phyloP scores from a whole-genome alignment of 1,139 yeast species.

The Yamadazyma pseudoaaseri region DNA sequence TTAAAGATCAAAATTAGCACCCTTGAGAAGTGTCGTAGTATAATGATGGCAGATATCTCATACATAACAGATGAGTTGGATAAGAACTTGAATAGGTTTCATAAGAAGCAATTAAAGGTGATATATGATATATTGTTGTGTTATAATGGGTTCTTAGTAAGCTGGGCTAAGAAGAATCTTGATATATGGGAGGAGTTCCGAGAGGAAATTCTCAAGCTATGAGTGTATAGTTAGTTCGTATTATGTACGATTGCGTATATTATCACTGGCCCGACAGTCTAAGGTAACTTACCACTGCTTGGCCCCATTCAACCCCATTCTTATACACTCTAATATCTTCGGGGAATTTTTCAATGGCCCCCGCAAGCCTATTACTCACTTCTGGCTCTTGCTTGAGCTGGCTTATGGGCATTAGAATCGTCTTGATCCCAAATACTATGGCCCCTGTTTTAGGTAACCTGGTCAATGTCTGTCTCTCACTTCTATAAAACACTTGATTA shows the following conservation, averaged over 20 bases:
- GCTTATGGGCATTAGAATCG: constrained; percentile 63
- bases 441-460: constrained; percentile 56
- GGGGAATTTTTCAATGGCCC: constrained; percentile 41
- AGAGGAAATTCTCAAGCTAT: constrained; percentile 32
- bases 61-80: constrained; percentile 52
- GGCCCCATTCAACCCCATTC: constrained; percentile 41
- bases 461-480: constrained; percentile 62
- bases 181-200: constrained; percentile 74
- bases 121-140: constrained; percentile 44
- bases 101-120: constrained; percentile 45
- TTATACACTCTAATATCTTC: constrained; percentile 39
- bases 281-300: constrained; percentile 33
- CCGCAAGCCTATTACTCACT: constrained; percentile 36
- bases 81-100: constrained; percentile 51
- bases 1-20: constrained; percentile 52
- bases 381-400: constrained; percentile 50
- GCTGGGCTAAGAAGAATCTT: constrained; percentile 69
- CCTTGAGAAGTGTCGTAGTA: constrained; percentile 56
- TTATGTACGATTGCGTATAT: neutral
- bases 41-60: constrained; percentile 55
- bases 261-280: constrained; percentile 6
- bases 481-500: constrained; percentile 53
- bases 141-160: constrained; percentile 57
- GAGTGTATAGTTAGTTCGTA: neutral
- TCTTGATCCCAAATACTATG: constrained; percentile 58